These are phyloP conservation scores for Mikania micrantha DNA, from an alignment of 129 eudicot genomes.

Conservation along the genomic window DNA sequence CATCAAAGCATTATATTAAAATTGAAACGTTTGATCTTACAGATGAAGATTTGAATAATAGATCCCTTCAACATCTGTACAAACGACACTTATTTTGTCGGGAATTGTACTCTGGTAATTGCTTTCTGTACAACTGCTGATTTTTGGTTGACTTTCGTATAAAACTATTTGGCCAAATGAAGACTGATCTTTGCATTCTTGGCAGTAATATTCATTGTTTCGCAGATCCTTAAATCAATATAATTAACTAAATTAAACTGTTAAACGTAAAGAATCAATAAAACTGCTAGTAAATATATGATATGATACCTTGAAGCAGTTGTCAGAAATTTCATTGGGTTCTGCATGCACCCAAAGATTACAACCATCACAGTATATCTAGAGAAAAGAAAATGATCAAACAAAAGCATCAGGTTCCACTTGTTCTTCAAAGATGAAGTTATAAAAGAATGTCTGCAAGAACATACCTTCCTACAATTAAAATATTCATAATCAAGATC, in stretches of 20 bases:
- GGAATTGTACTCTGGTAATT: slow-evolving; percentile 39
- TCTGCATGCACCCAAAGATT: slow-evolving; percentile 90
- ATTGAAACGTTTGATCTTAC: slow-evolving; percentile 35
- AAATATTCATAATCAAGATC: slow-evolving; percentile 35
- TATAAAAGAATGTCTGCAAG: background rate
- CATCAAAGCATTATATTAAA: background rate
- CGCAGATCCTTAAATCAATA: slow-evolving; percentile 48
- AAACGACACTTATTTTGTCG: slow-evolving; percentile 62
- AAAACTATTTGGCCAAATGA: slow-evolving; percentile 20
- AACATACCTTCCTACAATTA: slow-evolving; percentile 46
- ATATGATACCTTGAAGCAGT: slow-evolving; percentile 54
- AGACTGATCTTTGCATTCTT: slow-evolving; percentile 51
- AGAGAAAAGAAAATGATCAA: slow-evolving; percentile 2
- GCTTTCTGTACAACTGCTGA: slow-evolving; percentile 32
- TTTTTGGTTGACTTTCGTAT: slow-evolving; percentile 21
- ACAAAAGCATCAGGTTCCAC: slow-evolving; percentile 3
- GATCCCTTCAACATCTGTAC: slow-evolving; percentile 70
- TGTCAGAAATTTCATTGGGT: slow-evolving; percentile 46
- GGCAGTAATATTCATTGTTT: slow-evolving; percentile 60
- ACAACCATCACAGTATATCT: slow-evolving; percentile 94
- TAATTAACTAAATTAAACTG: background rate
- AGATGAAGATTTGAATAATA: slow-evolving; percentile 70
- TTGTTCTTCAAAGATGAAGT: background rate
- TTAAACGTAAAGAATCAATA: background rate
- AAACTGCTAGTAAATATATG: slow-evolving; percentile 7